Conservation (phyloP, 805 yeast species). For the Monosporozyma solicola region DNA sequence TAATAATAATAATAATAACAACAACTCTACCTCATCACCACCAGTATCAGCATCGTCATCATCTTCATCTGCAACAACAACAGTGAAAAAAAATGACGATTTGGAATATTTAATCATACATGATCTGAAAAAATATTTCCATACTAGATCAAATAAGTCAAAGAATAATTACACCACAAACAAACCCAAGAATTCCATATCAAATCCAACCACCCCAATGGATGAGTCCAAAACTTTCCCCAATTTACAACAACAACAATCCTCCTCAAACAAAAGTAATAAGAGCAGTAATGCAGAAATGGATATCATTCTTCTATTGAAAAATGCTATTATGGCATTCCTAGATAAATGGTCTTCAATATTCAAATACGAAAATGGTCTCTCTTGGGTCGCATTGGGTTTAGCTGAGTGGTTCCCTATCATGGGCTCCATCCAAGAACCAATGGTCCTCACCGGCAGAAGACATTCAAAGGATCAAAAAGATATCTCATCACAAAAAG, state of each 20-base stretch:
- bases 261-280: not conserved
- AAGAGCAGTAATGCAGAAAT: slow-evolving; percentile 31
- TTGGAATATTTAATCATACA: slow-evolving; percentile 36
- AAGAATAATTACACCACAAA: not conserved
- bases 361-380: slow-evolving; percentile 69
- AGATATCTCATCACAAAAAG: not conserved
- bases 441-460: slow-evolving; percentile 20
- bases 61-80: not conserved
- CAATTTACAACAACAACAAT: not conserved
- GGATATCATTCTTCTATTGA: slow-evolving; percentile 46
- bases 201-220: not conserved
- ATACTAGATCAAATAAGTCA: slow-evolving; percentile 15
- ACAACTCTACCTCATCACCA: no score
- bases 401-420: slow-evolving; percentile 80
- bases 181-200: not conserved
- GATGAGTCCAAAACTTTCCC: not conserved
- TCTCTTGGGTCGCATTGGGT: slow-evolving; percentile 82
- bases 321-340: slow-evolving; percentile 54
- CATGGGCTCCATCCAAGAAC: slow-evolving; percentile 41
- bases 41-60: not conserved
- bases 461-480: slow-evolving; percentile 10
- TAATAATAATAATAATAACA: no score
- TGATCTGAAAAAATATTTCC: slow-evolving; percentile 54
- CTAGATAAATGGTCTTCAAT: slow-evolving; percentile 69
- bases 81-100: slow-evolving; percentile 10